A percentile compares a stretch with the other conserved stretches of the same genome.
phyloP scores from a whole-genome alignment of 352 stramenopile genomes.

The Pythium periplocum region DNA sequence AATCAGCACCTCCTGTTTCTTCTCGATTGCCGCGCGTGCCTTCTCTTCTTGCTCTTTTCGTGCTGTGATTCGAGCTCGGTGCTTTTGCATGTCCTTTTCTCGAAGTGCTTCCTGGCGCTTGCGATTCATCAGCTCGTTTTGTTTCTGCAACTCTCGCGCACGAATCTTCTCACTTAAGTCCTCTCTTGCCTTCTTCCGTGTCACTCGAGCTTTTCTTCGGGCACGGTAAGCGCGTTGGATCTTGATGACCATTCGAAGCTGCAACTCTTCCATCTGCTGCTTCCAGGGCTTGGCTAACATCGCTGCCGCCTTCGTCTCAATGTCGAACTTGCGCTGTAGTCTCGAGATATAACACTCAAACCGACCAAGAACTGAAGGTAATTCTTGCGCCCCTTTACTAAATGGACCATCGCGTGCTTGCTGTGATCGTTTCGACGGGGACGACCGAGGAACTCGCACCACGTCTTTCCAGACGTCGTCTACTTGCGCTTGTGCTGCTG shows the following conservation, averaged over 20 bases:
- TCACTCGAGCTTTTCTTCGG: conserved; percentile 27
- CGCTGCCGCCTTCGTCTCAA: conserved; percentile 49
- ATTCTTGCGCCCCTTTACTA: conserved; percentile 20
- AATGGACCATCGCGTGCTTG: conserved; percentile 5
- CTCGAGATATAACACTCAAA: conserved; percentile 52
- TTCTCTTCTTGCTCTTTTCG: conserved; percentile 46
- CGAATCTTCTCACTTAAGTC: conserved; percentile 47
- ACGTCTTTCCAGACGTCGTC: conserved; percentile 61
- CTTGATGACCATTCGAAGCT: conserved; percentile 58
- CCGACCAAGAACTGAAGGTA: conserved; percentile 52
- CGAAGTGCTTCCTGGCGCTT: conserved; percentile 48
- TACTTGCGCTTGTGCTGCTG: conserved; percentile 35
- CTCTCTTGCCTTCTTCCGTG: conserved; percentile 38
- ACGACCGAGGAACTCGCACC: conserved; percentile 10
- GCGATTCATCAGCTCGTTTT: conserved; percentile 47
- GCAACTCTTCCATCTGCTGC: conserved; percentile 63
- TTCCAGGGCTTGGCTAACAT: conserved; percentile 58
- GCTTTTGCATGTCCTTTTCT: conserved; percentile 51
- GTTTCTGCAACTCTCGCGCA: conserved; percentile 38
- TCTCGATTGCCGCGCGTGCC: conserved; percentile 23
- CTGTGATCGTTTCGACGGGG: background rate
- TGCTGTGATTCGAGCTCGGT: conserved; percentile 48
- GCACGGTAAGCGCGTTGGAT: conserved; percentile 70
- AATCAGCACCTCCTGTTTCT: conserved; percentile 44
- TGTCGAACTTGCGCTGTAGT: conserved; percentile 45